Conservation (phyloP, 768 basidiomycete genomes). For the Agaricus bisporus region DNA sequence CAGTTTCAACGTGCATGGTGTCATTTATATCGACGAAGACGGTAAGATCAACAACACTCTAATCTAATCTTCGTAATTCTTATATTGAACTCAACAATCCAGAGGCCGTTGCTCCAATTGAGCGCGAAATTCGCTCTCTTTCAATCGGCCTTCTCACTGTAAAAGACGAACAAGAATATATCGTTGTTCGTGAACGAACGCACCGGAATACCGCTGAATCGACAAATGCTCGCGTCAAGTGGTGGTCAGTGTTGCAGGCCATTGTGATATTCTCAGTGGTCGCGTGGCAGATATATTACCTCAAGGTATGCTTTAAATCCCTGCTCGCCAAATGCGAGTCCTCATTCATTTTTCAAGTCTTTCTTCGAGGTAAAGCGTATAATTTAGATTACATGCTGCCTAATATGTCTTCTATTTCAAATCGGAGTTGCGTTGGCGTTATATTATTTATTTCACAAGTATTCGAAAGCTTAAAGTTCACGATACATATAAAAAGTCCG, state of each 20-base stretch:
- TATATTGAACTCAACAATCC: background rate
- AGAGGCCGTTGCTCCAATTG: constrained; percentile 91
- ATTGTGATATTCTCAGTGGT: constrained; percentile 85
- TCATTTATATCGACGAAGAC: constrained; percentile 90
- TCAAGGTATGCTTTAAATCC: constrained; percentile 53
- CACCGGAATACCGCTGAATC: constrained; percentile 95
- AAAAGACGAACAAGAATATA: constrained; percentile 99
- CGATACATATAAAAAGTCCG: background rate
- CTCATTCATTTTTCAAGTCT: constrained; percentile 35
- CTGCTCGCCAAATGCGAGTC: background rate
- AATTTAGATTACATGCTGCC: constrained; percentile 42
- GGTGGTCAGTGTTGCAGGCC: constrained; percentile 95
- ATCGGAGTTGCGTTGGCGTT: background rate
- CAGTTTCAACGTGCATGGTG: constrained; percentile 97
- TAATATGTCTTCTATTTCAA: background rate
- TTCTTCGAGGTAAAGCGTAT: constrained; percentile 92
- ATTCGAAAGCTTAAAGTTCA: background rate
- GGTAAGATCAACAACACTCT: constrained; percentile 37
- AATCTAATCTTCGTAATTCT: background rate
- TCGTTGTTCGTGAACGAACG: constrained; percentile 86
- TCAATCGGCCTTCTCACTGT: constrained; percentile 79
- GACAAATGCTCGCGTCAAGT: constrained; percentile 93
- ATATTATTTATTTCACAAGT: background rate
- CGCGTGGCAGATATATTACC: constrained; percentile 96
- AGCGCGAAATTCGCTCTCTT: constrained; percentile 86